Percentiles rank a stretch among this genome's conserved stretches.
These are phyloP conservation scores for Niebla homalea DNA, from an alignment of 495 filamentous ascomycete species.

Conservation along the genomic window DNA sequence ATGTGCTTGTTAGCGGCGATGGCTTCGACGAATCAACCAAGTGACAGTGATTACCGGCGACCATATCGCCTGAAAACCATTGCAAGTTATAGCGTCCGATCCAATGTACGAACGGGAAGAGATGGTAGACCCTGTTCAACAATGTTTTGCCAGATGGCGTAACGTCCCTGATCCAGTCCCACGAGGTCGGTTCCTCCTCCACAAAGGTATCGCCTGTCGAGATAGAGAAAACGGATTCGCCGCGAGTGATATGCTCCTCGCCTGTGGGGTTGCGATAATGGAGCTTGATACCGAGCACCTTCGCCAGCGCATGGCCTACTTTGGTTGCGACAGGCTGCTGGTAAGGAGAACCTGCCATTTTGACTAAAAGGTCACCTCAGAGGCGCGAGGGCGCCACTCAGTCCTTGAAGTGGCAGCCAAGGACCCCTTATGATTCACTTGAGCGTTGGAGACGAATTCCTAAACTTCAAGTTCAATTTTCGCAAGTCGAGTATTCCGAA, in stretches of 20 bases:
- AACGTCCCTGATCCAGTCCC: constrained; percentile 55
- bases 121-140: constrained; percentile 42
- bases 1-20: neutral
- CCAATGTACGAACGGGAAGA: constrained; percentile 87
- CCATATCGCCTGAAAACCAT: constrained; percentile 80
- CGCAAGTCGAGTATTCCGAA: no score
- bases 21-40: no score
- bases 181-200: constrained; percentile 63
- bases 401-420: no score
- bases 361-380: neutral
- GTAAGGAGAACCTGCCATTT: neutral
- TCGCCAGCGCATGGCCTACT: constrained; percentile 61
- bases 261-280: constrained; percentile 43
- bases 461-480: no score
- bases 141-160: constrained; percentile 44
- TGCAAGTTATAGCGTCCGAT: constrained; percentile 75
- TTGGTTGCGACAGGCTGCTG: constrained; percentile 27
- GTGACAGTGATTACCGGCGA: constrained; percentile 52
- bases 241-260: constrained; percentile 45
- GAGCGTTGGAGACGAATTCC: no score
- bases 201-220: constrained; percentile 66
- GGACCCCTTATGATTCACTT: no score
- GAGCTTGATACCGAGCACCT: constrained; percentile 77
- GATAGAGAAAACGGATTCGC: constrained; percentile 70
- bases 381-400: no score